These are phyloP conservation scores for Achaetomium macrosporum DNA, from an alignment of 2,329 filamentous ascomycete genomes.

Conservation along the genomic window DNA sequence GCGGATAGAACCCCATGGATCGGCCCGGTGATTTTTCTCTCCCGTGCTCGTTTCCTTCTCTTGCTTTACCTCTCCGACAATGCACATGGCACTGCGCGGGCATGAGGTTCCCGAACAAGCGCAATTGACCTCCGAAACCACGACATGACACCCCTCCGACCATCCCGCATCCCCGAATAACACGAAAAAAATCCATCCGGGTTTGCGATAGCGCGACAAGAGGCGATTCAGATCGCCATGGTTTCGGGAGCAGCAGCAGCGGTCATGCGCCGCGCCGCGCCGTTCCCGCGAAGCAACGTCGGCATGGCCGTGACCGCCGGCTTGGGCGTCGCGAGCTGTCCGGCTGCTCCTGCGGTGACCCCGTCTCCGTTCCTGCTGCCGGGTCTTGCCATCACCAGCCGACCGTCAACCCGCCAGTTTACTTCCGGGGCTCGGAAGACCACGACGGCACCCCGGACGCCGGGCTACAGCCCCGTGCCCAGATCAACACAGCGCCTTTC, in stretches of 20 bases:
- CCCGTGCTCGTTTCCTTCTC: conserved; percentile 1
- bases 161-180: conserved; percentile 16
- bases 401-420: conserved; percentile 13
- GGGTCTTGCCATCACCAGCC: conserved; percentile 1
- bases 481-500: conserved; percentile 3
- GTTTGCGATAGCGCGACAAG: conserved; percentile 6
- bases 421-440: conserved; percentile 12
- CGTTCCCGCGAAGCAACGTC: conserved; percentile 43
- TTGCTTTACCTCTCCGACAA: conserved; percentile 2
- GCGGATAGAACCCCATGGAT: conserved; percentile 8
- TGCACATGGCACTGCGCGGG: conserved; percentile 10
- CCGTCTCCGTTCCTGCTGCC: background rate
- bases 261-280: conserved; percentile 38
- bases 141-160: conserved; percentile 21
- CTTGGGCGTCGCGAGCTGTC: background rate
- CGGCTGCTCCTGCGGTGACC: conserved; percentile 20
- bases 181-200: conserved; percentile 9
- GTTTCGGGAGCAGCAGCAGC: conserved; percentile 38
- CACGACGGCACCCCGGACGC: conserved; percentile 1
- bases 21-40: conserved; percentile 18
- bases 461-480: conserved; percentile 3
- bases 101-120: conserved; percentile 8
- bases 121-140: conserved; percentile 9
- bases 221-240: conserved; percentile 35
- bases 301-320: conserved; percentile 23